Evolutionary conservation across 1,139 yeast genomes (phyloP).

Genomic region (Taphrina populina): DNA sequence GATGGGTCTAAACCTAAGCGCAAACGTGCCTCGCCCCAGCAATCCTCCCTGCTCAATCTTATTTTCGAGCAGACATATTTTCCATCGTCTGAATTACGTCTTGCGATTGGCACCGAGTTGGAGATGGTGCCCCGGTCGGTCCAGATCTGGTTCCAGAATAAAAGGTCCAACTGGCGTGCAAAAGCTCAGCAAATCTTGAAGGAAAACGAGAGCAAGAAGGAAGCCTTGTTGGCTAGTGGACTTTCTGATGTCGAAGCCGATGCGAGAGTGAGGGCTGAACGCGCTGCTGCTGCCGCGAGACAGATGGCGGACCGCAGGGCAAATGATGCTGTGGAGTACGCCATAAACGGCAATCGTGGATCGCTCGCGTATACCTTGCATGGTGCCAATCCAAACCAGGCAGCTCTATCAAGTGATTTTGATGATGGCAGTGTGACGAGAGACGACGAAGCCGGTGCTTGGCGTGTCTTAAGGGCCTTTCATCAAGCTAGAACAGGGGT

Average conservation of each 20-base stretch:
- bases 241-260: constrained; percentile 5
- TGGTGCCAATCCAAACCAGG: constrained; percentile 7
- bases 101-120: constrained; percentile 45
- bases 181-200: constrained; percentile 11
- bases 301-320: constrained; percentile 22
- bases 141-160: constrained; percentile 48
- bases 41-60: constrained; percentile 44
- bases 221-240: constrained; percentile 14
- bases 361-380: constrained; percentile 18
- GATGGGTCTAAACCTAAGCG: constrained; percentile 44
- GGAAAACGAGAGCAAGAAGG: constrained; percentile 16
- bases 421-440: constrained; percentile 21
- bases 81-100: constrained; percentile 46
- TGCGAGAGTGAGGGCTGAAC: constrained; percentile 10
- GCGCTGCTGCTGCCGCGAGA: constrained; percentile 11
- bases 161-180: constrained; percentile 39
- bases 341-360: constrained; percentile 15
- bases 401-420: neutral
- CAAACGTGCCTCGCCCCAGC: constrained; percentile 45
- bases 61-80: constrained; percentile 46
- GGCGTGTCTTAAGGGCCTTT: constrained; percentile 19
- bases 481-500: constrained; percentile 23
- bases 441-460: constrained; percentile 26
- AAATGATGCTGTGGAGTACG: constrained; percentile 22
- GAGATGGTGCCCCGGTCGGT: constrained; percentile 48